phyloP scores from a whole-genome alignment of 2,329 filamentous ascomycete species.

The Aspergillus nomiae region DNA sequence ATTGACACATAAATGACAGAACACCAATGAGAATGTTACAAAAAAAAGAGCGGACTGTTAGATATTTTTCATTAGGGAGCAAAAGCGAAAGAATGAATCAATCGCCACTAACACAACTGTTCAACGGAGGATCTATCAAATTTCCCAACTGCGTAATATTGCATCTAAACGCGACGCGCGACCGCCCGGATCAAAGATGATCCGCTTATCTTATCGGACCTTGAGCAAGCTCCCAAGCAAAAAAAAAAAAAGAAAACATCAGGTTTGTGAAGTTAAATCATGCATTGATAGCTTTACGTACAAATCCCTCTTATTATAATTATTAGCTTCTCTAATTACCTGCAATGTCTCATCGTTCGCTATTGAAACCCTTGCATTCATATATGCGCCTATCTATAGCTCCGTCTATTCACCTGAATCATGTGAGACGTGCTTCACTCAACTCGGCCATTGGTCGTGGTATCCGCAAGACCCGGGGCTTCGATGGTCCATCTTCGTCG shows the following conservation, averaged over 20 bases:
- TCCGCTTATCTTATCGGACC: slow-evolving; percentile 26
- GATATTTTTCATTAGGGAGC: neutral
- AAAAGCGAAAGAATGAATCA: neutral
- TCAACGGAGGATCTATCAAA: neutral
- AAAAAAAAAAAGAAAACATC: slow-evolving; percentile 10
- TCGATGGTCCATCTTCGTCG: slow-evolving; percentile 2
- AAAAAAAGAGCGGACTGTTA: neutral
- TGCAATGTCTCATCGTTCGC: slow-evolving; percentile 12
- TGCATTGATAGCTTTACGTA: neutral
- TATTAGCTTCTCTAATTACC: neutral
- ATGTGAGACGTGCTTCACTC: slow-evolving; percentile 56
- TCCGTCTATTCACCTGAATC: slow-evolving; percentile 14
- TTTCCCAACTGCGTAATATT: slow-evolving; percentile 16
- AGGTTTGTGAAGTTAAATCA: neutral
- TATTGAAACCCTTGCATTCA: slow-evolving; percentile 11
- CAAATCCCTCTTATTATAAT: neutral
- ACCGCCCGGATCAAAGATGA: slow-evolving; percentile 13
- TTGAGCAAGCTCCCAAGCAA: slow-evolving; percentile 17
- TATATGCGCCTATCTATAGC: slow-evolving; percentile 18
- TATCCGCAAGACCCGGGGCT: slow-evolving; percentile 52
- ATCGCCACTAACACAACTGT: neutral
- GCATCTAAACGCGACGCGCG: slow-evolving; percentile 12
- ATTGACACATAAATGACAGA: neutral
- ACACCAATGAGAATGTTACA: neutral
- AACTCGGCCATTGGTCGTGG: slow-evolving; percentile 70